Conservation (phyloP, 2,329 filamentous ascomycete species). For the Erysiphe pulchra region DNA sequence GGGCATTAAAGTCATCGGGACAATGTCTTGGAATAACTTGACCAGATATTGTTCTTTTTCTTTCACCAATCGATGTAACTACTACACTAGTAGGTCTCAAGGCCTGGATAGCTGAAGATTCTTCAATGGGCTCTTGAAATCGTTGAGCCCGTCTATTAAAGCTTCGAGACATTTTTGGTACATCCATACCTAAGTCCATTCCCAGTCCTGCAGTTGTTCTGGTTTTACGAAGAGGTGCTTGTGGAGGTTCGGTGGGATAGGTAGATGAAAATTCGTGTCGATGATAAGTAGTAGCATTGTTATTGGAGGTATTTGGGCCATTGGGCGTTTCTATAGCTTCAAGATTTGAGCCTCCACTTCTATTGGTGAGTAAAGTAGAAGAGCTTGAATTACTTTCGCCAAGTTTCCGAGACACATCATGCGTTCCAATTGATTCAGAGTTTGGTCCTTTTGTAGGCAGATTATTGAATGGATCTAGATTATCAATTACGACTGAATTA, state of each 20-base stretch:
- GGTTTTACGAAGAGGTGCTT: conserved; percentile 19
- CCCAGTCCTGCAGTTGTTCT: conserved; percentile 12
- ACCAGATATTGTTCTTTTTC: conserved; percentile 83
- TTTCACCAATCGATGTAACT: conserved; percentile 23
- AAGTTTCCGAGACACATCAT: conserved; percentile 12
- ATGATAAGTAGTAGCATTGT: conserved; percentile 11
- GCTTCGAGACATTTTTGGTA: conserved; percentile 13
- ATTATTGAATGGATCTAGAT: conserved; percentile 14
- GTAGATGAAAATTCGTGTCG: conserved; percentile 11
- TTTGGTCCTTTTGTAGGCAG: conserved; percentile 7
- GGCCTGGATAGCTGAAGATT: conserved; percentile 8
- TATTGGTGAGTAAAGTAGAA: conserved; percentile 12
- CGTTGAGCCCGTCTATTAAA: conserved; percentile 12
- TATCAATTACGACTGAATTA: conserved; percentile 8
- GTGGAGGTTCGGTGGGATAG: conserved; percentile 18
- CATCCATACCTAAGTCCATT: conserved; percentile 14
- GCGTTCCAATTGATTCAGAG: conserved; percentile 12
- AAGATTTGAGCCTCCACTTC: conserved; percentile 14
- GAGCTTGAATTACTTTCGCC: conserved; percentile 14
- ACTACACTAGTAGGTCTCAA: conserved; percentile 7
- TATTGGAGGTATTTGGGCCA: conserved; percentile 18
- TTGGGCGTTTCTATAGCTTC: conserved; percentile 41
- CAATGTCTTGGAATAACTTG: conserved; percentile 31
- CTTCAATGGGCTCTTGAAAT: conserved; percentile 10
- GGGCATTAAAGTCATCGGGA: conserved; percentile 34